phyloP scores from a whole-genome alignment of 2,329 filamentous ascomycete species.

The Talaromyces sp. region DNA sequence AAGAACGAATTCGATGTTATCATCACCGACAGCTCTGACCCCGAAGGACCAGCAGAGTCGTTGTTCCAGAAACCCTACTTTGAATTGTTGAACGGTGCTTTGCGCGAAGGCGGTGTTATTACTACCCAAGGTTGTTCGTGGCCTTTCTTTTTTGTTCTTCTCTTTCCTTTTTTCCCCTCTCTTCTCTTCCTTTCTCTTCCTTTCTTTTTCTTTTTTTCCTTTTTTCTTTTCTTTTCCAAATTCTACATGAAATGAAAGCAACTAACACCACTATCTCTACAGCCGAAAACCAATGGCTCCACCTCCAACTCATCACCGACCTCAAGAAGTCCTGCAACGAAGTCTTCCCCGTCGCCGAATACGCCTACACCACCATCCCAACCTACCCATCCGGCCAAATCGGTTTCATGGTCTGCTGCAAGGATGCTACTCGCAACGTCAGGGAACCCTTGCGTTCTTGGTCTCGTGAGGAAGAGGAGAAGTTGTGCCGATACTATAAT shows the following conservation, averaged over 20 bases:
- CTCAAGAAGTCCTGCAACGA: conserved; percentile 96
- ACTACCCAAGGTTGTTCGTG: conserved; percentile 99
- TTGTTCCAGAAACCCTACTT: conserved; percentile 99
- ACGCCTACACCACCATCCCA: conserved; percentile 96
- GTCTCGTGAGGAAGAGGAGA: conserved; percentile 81
- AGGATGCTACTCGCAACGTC: conserved; percentile 79
- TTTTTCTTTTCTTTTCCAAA: background rate
- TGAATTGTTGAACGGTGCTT: conserved; percentile 81
- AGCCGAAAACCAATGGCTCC: conserved; percentile 99
- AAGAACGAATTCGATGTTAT: conserved; percentile 99
- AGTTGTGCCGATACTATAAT: conserved; percentile 96
- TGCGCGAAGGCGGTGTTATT: conserved; percentile 94
- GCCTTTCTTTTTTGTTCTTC: conserved; percentile 53
- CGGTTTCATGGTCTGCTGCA: conserved; percentile 99
- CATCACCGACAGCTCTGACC: conserved; percentile 97
- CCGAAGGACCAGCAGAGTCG: conserved; percentile 90
- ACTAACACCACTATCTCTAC: conserved; percentile 1
- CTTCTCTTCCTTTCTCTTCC: conserved; percentile 1
- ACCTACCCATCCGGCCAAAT: conserved; percentile 99
- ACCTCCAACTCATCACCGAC: conserved; percentile 85
- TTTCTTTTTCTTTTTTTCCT: background rate
- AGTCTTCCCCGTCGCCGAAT: conserved; percentile 96
- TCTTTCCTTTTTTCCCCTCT: conserved; percentile 18
- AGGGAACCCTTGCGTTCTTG: conserved; percentile 78
- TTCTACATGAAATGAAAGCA: too few species aligned